phyloP scores from a whole-genome alignment of 768 basidiomycete species.

The Tricholoma sp. region DNA sequence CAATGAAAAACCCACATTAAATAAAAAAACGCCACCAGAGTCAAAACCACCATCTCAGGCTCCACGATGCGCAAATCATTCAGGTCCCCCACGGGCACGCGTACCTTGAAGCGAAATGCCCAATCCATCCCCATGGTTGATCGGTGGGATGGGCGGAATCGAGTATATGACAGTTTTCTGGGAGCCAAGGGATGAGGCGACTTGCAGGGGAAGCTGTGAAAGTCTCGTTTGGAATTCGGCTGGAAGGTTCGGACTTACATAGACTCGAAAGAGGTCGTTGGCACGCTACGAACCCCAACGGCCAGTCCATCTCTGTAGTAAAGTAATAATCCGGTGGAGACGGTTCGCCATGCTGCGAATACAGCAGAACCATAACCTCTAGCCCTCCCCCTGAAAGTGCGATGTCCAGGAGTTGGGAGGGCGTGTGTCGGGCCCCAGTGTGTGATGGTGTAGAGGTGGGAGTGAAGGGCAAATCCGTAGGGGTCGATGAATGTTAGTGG shows the following conservation, averaged over 20 bases:
- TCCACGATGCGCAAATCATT: slow-evolving; percentile 37
- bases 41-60: slow-evolving; percentile 31
- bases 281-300: slow-evolving; percentile 35
- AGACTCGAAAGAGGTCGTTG: slow-evolving; percentile 5
- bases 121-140: not conserved
- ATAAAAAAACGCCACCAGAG: slow-evolving; percentile 34
- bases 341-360: slow-evolving; percentile 37
- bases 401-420: too few species aligned
- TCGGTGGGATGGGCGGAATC: slow-evolving; percentile 9
- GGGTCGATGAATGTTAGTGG: slow-evolving; percentile 42
- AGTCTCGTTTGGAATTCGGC: not conserved
- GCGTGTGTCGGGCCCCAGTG: slow-evolving; percentile 37
- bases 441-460: slow-evolving; percentile 31
- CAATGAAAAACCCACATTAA: slow-evolving; percentile 24
- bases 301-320: slow-evolving; percentile 28
- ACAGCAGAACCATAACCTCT: slow-evolving; percentile 38
- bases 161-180: not conserved
- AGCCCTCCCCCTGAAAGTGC: too few species aligned
- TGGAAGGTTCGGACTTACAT: slow-evolving; percentile 16
- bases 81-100: slow-evolving; percentile 33
- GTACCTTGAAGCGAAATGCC: slow-evolving; percentile 14
- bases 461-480: slow-evolving; percentile 39
- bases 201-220: slow-evolving; percentile 8
- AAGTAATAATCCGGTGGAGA: slow-evolving; percentile 15
- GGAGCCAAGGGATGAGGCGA: slow-evolving; percentile 14